Base-by-base conservation (phyloP, 2,329 filamentous ascomycete genomes). In the Verticillium nubilum region DNA sequence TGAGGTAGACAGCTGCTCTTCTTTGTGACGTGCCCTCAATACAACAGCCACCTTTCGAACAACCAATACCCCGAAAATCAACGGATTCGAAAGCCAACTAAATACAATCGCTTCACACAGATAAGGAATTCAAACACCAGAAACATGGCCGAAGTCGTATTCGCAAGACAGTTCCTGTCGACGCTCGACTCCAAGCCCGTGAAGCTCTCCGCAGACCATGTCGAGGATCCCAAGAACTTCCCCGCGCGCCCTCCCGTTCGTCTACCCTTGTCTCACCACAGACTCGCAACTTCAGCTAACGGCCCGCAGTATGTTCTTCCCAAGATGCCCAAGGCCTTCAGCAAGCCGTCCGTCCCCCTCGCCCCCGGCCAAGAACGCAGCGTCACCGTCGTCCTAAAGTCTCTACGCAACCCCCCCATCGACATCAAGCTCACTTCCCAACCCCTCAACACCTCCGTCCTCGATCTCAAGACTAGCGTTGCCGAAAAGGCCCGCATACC, bases 131-230 rank as follows among this genome's bases (percentile, higher is more conserved):
- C 23, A 17, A 33, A 42, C 28, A 63, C 57, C 66, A 61, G 64
- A 69, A 72, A 61, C 65, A 93, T 93, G 89, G 82, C 89, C n/a
- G 93, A 97, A 82, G 76, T 93, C 62, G 79, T 86, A 56, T 98
- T 97, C 74, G 89, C 92, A 67, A 92, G 90, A 75, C 82, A 86
- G 31, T 97, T 96, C 75, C 86, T 99, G 66, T 80, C 87, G 57
- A 84, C 86, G 25, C 85, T 98, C 63, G 92, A 96, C 75, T 84
- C 86, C 62, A 87, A 88, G 56, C 89, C 92, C 7, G 74, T 87
- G 67, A 96, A 93, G 79, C 84, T 98, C 64, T 86, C 89, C n/a
- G 80, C 90, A 64, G 92, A 98, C 74, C 90, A 97, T 85, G 87
- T 96, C 73, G 91, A 94, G 75, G 91, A 97, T 70, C 86, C 91